Base-by-base conservation (phyloP, 306 rosid species). In the Hippophae tibetana region DNA sequence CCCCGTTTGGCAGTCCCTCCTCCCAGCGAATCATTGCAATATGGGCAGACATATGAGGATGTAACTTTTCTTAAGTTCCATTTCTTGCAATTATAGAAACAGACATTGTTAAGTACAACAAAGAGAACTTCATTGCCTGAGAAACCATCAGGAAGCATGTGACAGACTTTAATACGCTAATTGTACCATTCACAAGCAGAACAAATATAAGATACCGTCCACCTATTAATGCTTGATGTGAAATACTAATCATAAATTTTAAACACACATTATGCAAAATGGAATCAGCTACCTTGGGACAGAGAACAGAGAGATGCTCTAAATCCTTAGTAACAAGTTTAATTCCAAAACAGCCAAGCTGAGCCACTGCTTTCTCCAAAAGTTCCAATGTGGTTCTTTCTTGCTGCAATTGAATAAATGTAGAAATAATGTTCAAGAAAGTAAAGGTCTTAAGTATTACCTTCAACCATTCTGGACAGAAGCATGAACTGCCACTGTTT, bases 401-500 rank as follows among this genome's bases (percentile, higher is more conserved):
- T 63, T 71, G 52, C 64, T 75, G 86, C 55, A 75, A 77, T 77
- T 79, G 79, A 71, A 79, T 74, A 67, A 81, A 68, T 42, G 79
- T 78, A 25, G 82, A 80, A 57, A 86, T 79, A 66, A 77, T 70
- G 57, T 90, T 90, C 13, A 86, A 45, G 76, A 84, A 90, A 69
- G 90, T 64, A 75, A 86, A 84, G 10, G 90, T 76, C 81, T 90
- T 82, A 82, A 86, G 50, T 42, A 69, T 60, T 12, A 50, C 76
- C 83, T 86, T 90, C 94, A 86, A 73, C 97, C 97, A 90, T 7
- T 42, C 71, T 9, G 97, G 90, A 74, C 97, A 90, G 72, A 79
- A 48, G 74, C 95, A 90, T 23, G 78, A 65, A 75, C 43, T 65
- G 52, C 63, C 72, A 53, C 53, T 50, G 11, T 64, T 46, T 9